Evolutionary conservation across 306 rosid genomes (phyloP), one percentile per base, ranked within the genome.

Genomic region (Quercus agrifolia): DNA sequence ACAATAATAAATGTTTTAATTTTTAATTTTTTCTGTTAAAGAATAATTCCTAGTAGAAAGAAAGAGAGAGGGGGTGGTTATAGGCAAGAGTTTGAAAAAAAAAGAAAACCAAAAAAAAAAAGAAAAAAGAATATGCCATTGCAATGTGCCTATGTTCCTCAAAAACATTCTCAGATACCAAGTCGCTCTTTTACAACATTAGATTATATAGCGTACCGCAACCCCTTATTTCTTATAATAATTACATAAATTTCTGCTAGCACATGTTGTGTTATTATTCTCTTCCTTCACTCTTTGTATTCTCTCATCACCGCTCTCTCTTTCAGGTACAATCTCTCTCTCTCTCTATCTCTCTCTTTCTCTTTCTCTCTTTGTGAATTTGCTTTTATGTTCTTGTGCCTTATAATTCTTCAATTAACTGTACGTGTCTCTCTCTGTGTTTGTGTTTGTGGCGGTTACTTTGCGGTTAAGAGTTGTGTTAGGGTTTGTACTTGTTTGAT

Each of bases 151-250:
- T 23, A 66, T 79, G 90, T 85, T 87, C 87, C 68, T 85, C 71
- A 8, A 86, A 80, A 79, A 84, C 89, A 81, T 87, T 89, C 91
- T 10, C 78, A 81, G 84, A 87, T 86, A 76, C 89, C 75, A 63
- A 85, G 61, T 70, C 66, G 86, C 72, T 81, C 46, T 38, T 38
- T 38, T 38, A 7, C 10, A 38, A 38, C 44, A 38, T 38, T 38
- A 38, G 10, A 38, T 72, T 75, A 57, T 3, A 71, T 15, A 4
- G n/a, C 41, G 49, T 31, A 57, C 18, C 33, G 64, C 4, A 19
- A 28, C 8, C 5, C 35, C 66, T 17, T 57, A 33, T 31, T 63
- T 52, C 28, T 27, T 12, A 62, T 17, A 27, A 12, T 25, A 6
- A 13, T 3, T 70, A 2, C 6, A 6, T 63, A 28, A 13, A 38